Base-by-base conservation (phyloP, 2,329 filamentous ascomycete genomes). In the Penicillium sclerotiorum region DNA sequence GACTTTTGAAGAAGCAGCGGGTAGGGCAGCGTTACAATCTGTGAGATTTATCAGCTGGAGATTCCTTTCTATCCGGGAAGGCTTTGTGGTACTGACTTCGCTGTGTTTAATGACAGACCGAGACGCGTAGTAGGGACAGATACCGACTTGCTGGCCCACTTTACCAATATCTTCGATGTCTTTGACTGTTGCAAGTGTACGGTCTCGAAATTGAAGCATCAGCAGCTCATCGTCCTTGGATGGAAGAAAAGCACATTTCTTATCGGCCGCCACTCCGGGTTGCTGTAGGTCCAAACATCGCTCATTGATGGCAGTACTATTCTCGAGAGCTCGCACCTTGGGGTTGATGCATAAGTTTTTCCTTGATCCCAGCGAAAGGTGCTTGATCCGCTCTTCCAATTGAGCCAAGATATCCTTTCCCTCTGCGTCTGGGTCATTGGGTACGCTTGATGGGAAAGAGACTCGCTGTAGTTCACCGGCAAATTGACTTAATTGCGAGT, bases 61-160 rank as follows among this genome's bases (percentile, higher is more conserved):
- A 30, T 36, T 41, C 27, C 30, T 38, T 8, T n/a, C 5, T 8
- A 12, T 8, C 15, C 3, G 22, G 33, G 28, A 35, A 13, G 6
- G 39, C 28, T 30, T 36, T n/a, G n/a, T 15, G 17, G 42, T 35
- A 52, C 71, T 58, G 55, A 82, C 81, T 70, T 96, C 92, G 33
- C 90, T 88, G 8, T 87, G 82, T 15, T 86, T 84, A n/a, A 95
- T 86, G 0, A 89, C 88, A 2, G 88, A 81, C 41, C 94, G 82
- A 0, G 93, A 93, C n/a, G 93, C 92, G 71, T 99, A 99, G 69
- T 99, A 99, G 0, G 94, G 93, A 66, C 94, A 99, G 5, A 97
- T 82, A 0, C 86, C 83, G 25, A 96, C 77, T 42, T 86, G 82
- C 61, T 86, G 89, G 4, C 94, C 94, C 1, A 97, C 76, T 12